Conservation (phyloP, 2,329 filamentous ascomycete genomes). For the Phoma sp. region DNA sequence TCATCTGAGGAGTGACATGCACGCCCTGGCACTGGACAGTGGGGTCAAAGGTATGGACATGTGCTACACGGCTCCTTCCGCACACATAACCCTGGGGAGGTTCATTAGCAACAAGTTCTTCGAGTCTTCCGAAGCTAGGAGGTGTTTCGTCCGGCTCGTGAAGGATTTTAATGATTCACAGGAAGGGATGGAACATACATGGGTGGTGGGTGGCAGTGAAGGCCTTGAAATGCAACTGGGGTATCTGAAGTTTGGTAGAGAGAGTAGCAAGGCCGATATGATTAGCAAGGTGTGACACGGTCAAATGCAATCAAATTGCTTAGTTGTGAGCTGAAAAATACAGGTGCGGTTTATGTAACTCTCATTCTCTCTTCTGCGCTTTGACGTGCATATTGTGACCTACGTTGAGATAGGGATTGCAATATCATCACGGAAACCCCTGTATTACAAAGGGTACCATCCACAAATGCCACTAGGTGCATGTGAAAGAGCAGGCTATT, state of each 20-base stretch:
- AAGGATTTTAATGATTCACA: slow-evolving; percentile 8
- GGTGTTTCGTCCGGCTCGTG: slow-evolving; percentile 11
- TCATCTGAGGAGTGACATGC: slow-evolving; percentile 21
- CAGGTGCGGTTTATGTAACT: too few relatives aligned
- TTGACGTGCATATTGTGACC: too few relatives aligned
- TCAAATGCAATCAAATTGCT: too few relatives aligned
- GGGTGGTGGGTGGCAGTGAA: slow-evolving; percentile 7
- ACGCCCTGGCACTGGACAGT: slow-evolving; percentile 20
- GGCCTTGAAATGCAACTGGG: slow-evolving; percentile 21
- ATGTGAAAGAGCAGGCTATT: too few relatives aligned
- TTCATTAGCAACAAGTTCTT: slow-evolving; percentile 22
- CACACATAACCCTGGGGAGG: slow-evolving; percentile 18
- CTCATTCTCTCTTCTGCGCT: too few relatives aligned
- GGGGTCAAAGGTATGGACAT: slow-evolving; percentile 20
- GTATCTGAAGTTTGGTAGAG: slow-evolving; percentile 22
- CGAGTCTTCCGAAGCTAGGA: slow-evolving; percentile 2
- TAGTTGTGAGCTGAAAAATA: too few relatives aligned
- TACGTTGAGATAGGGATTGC: too few relatives aligned
- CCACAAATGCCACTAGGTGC: too few relatives aligned
- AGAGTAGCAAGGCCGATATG: slow-evolving; percentile 12
- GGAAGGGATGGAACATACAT: neutral
- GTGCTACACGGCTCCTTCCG: slow-evolving; percentile 24
- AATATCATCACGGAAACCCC: too few relatives aligned
- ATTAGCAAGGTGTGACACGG: neutral
- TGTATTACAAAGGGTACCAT: too few relatives aligned